Base-by-base conservation (phyloP, 176 grass and related monocot species). In the Guadua angustifolia region DNA sequence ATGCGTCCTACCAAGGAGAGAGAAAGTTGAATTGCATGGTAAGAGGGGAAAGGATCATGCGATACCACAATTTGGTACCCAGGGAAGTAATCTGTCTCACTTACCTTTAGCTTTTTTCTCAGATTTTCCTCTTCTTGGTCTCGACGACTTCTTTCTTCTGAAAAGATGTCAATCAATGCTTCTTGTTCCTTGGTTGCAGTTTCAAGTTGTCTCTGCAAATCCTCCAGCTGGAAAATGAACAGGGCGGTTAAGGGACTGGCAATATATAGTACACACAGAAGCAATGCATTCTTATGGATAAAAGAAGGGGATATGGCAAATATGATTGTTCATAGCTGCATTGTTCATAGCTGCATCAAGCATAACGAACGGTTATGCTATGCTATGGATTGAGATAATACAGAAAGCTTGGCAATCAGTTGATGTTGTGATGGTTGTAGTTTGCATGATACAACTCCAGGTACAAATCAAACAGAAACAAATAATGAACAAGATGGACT, bases 71-170 rank as follows among this genome's bases (percentile, higher is more conserved):
- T 71, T 24, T 40, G 57, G 53, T 15, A 66, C 29, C 24, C 22
- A 73, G 4, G 5, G 18, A 43, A 62, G 40, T 29, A 24, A 5
- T 69, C 42, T 44, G 47, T 79, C 32, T 50, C 35, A 32, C 78
- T 90, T 53, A 94, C 96, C 96, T 95, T 99, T 42, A 99, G 81
- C 77, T 99, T 99, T 55, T 92, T 88, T 61, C 85, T 85, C 80
- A 99, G 82, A 76, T 78, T 87, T 61, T 90, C 96, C 77, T 95
- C 96, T 50, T 99, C 96, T 85, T 71, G 80, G 64, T 92, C 93
- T 59, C 93, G 87, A 3, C 89, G 89, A 52, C 10, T 92, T 79
- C 93, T 95, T 93, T 99, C 96, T 84, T 99, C 96, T 43, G 96
- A 92, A 86, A 99, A 99, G 45, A 99, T 89, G 32, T 92, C 91